Evolutionary conservation across 2,329 filamentous ascomycete species (phyloP).

Genomic region (Neofusicoccum sp.): DNA sequence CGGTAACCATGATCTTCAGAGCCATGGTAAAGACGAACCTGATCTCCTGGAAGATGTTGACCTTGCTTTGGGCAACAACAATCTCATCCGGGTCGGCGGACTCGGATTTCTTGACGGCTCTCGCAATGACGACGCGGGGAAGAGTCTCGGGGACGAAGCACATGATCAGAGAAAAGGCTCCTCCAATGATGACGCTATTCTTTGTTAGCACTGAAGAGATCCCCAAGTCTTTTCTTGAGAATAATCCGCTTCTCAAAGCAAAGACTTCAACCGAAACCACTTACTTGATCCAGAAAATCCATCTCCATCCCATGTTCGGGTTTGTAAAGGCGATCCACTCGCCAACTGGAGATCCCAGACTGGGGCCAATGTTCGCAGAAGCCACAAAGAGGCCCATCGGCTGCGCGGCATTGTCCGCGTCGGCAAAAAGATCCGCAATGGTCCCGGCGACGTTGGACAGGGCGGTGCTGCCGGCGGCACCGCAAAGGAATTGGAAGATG

Average conservation of each 20-base stretch:
- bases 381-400: constrained; percentile 19
- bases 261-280: background rate
- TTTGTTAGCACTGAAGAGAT: background rate
- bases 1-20: constrained; percentile 44
- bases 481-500: constrained; percentile 19
- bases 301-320: constrained; percentile 15
- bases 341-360: constrained; percentile 16
- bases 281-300: constrained; percentile 20
- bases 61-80: constrained; percentile 8
- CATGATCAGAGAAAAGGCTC: constrained; percentile 7
- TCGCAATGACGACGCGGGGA: constrained; percentile 15
- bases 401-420: constrained; percentile 19
- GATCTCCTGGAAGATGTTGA: constrained; percentile 17
- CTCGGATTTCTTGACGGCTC: constrained; percentile 3
- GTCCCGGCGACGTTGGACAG: constrained; percentile 18
- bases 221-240: too few species aligned
- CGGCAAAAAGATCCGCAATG: constrained; percentile 18
- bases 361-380: constrained; percentile 17
- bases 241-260: too few species aligned
- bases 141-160: constrained; percentile 15
- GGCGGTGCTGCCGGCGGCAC: constrained; percentile 18
- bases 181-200: constrained; percentile 17
- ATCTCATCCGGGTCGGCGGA: constrained; percentile 14
- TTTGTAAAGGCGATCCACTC: constrained; percentile 18
- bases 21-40: constrained; percentile 17